phyloP scores from a whole-genome alignment of 225 moss, liverwort and hornwort species.

The Antitrichia curtipendula region DNA sequence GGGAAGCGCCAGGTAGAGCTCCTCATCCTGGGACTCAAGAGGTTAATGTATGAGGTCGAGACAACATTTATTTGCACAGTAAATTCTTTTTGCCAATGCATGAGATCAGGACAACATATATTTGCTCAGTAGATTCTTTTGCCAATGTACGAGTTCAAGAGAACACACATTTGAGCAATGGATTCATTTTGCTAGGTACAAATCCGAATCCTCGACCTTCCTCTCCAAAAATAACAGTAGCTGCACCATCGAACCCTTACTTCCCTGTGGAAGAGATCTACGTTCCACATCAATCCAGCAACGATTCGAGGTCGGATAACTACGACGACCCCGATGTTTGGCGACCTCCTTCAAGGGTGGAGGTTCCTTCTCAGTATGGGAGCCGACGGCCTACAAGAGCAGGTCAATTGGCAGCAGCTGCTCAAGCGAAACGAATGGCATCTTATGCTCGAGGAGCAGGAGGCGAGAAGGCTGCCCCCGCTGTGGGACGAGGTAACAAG shows the following conservation, averaged over 20 bases:
- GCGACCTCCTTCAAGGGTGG: constrained; percentile 75
- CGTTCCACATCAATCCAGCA: constrained; percentile 39
- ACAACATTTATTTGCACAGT: not conserved
- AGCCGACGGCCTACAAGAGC: constrained; percentile 87
- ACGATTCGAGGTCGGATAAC: constrained; percentile 32
- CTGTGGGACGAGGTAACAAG: constrained; percentile 45
- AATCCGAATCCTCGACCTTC: constrained; percentile 34
- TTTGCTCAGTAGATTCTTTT: not conserved
- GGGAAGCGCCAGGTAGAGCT: constrained; percentile 79
- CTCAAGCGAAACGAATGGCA: constrained; percentile 83
- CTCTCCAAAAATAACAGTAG: constrained; percentile 40
- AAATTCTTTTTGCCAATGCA: not conserved
- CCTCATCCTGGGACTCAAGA: not conserved
- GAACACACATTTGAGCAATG: not conserved
- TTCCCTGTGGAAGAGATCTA: constrained; percentile 70
- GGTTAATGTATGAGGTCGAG: not conserved
- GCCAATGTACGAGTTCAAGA: not conserved
- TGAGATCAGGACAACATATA: not conserved
- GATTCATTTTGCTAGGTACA: not conserved
- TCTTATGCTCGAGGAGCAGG: constrained; percentile 48
- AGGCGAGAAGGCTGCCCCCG: constrained; percentile 20
- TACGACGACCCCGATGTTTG: constrained; percentile 96
- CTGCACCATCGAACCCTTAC: constrained; percentile 45
- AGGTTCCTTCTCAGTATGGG: constrained; percentile 83
- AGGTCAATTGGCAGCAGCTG: constrained; percentile 89